phyloP scores from a whole-genome alignment of 257 asterid species.

The Nicotiana knightiana region DNA sequence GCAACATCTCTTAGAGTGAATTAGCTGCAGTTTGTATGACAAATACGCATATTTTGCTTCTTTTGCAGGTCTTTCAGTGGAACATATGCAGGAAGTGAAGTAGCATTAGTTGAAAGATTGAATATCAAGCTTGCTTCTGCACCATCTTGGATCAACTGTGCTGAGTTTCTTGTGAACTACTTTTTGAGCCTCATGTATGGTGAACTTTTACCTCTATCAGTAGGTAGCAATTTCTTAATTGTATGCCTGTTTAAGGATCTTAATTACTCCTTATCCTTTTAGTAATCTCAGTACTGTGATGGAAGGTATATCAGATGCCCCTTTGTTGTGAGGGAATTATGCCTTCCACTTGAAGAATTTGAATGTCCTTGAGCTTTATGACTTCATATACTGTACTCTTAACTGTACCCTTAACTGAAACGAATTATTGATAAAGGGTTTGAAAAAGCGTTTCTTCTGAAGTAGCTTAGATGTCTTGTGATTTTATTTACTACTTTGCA shows the following conservation, averaged over 20 bases:
- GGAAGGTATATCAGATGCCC: constrained; percentile 7
- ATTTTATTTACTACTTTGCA: background rate
- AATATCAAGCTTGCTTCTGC: constrained; percentile 36
- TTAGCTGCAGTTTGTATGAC: constrained; percentile 35
- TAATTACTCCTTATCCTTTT: constrained; percentile 14
- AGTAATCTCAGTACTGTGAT: constrained; percentile 19
- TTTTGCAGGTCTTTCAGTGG: constrained; percentile 66
- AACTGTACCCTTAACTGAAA: background rate
- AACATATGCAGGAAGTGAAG: constrained; percentile 30
- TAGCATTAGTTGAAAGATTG: constrained; percentile 40
- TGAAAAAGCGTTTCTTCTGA: background rate
- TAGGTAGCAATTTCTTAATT: constrained; percentile 49
- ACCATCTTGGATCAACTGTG: constrained; percentile 39
- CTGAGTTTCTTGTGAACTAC: constrained; percentile 48
- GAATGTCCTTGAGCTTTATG: constrained; percentile 1
- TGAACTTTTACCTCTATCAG: constrained; percentile 49
- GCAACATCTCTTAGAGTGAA: constrained; percentile 30
- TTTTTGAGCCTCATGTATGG: constrained; percentile 50
- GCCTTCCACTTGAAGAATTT: constrained; percentile 2
- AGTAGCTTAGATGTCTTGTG: background rate
- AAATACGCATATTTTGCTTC: constrained; percentile 34
- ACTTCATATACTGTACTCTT: background rate
- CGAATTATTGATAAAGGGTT: background rate
- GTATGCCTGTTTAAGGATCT: constrained; percentile 20
- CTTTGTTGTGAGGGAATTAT: constrained; percentile 1